Base-by-base conservation (phyloP, 1,284 basidiomycete species). In the Xerocomus minutiporus region DNA sequence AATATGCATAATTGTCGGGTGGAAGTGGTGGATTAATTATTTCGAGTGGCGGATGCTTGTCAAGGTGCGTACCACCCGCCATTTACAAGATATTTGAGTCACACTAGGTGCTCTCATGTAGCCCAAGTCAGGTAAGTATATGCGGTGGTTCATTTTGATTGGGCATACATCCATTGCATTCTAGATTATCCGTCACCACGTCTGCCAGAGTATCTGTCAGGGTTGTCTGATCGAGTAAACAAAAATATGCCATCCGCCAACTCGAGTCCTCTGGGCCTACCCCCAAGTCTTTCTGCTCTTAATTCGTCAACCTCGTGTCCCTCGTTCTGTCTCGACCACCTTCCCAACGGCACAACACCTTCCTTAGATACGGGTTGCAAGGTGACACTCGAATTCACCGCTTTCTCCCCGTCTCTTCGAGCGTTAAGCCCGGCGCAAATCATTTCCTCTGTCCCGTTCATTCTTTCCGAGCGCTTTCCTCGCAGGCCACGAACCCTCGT, bases 21-120 rank as follows among this genome's bases (percentile, higher is more conserved):
- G 60, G 53, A 59, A 43, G 17, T 71, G 68, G 69, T 68, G 68
- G 66, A 32, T 60, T 28, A 52, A 53, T 26, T 63, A 51, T 35
- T 50, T 66, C 26, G 40, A 59, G 44, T 67, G 65, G 61, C 59
- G 64, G 53, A 39, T 63, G 8, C 49, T 59, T 48, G 39, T 50
- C 36, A 55, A 69, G 65, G 66, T 68, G 46, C 46, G 67, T 62
- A 15, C 26, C 5, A 15, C n/a, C n/a, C 32, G 31, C 39, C 13
- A 29, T 52, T n/a, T 28, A 48, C 7, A 20, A 35, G 35, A 43
- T 35, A 47, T 52, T 26, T 28, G 25, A 53, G 46, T 52, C 35
- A 54, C 31, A 48, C 44, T 46, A 42, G 29, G 7, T 12, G 15
- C 17, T n/a, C 6, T 20, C 1, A 43, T 31, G 5, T 36, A 70